These are phyloP conservation scores for Neopestalotiopsis rosae DNA, from an alignment of 2,329 filamentous ascomycete genomes.

Conservation along the genomic window DNA sequence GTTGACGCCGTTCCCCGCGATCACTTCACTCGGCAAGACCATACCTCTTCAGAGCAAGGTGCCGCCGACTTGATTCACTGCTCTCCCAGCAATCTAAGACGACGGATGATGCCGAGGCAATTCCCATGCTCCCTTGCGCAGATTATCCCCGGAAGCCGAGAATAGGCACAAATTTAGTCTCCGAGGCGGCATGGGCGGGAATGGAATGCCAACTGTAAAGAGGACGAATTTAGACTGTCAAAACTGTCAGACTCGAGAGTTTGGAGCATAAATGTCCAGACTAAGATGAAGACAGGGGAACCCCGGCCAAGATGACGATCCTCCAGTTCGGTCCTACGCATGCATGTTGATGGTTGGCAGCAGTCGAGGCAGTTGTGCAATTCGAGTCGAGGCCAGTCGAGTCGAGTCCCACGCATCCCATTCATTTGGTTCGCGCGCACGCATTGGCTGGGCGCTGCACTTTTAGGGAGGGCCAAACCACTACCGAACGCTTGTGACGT, in stretches of 20 bases:
- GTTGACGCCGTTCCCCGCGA: no score
- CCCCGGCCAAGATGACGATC: background rate
- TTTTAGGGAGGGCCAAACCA: background rate
- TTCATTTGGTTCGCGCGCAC: no score
- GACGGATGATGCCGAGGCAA: background rate
- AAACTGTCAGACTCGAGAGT: background rate
- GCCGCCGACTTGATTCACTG: background rate
- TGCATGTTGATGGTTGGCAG: background rate
- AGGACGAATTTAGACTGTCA: background rate
- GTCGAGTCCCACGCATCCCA: background rate
- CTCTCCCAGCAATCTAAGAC: background rate
- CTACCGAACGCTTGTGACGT: background rate
- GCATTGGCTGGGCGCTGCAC: no score
- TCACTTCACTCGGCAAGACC: no score
- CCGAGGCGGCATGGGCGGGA: background rate
- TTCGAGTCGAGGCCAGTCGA: background rate
- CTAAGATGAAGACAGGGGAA: background rate
- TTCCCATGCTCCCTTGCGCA: background rate
- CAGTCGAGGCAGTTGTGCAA: background rate
- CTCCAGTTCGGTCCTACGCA: background rate
- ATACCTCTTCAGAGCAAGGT: no score
- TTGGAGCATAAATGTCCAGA: background rate
- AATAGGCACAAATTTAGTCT: background rate
- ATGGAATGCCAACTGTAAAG: background rate
- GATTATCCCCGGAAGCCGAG: background rate